A percentile compares a stretch with the other conserved stretches of the same genome.
Evolutionary conservation across 1,284 basidiomycete species (phyloP).

Genomic region (Lentinula novae-zelandiae): DNA sequence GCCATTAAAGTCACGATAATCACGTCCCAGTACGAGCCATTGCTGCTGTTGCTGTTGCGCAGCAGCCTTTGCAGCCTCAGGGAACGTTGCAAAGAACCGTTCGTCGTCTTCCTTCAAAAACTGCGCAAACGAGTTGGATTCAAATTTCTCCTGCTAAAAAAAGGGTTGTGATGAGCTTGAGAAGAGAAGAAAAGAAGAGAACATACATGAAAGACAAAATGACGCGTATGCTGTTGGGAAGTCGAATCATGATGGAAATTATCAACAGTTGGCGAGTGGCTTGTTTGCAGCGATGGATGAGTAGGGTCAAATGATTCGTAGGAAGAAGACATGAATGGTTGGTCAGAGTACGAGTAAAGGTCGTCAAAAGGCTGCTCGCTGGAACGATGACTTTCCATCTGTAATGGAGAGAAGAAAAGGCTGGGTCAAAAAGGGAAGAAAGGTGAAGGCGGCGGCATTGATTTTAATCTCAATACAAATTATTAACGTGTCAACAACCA

Average conservation of each 20-base stretch:
- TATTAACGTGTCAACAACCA: constrained; percentile 4
- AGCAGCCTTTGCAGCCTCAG: constrained; percentile 10
- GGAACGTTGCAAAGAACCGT: constrained; percentile 14
- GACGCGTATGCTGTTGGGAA: constrained; percentile 7
- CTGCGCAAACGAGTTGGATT: constrained; percentile 4
- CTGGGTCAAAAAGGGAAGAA: not conserved
- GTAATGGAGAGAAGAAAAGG: not conserved
- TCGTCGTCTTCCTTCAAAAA: constrained; percentile 15
- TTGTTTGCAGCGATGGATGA: not conserved
- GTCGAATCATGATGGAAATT: not conserved
- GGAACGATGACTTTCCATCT: not conserved
- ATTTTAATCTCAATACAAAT: not conserved
- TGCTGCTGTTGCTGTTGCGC: not conserved
- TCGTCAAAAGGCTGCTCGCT: not conserved
- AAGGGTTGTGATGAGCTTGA: not conserved
- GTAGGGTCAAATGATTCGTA: not conserved
- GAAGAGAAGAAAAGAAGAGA: not conserved
- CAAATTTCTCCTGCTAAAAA: not conserved
- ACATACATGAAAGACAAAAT: not conserved
- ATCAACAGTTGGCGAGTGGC: not conserved
- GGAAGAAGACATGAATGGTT: not conserved
- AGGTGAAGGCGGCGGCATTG: not conserved
- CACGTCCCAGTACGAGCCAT: not conserved
- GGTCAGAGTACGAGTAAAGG: not conserved
- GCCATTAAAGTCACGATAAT: constrained; percentile 2